Conservation (phyloP, 2,329 filamentous ascomycete species). For the Colletotrichum eleusines region DNA sequence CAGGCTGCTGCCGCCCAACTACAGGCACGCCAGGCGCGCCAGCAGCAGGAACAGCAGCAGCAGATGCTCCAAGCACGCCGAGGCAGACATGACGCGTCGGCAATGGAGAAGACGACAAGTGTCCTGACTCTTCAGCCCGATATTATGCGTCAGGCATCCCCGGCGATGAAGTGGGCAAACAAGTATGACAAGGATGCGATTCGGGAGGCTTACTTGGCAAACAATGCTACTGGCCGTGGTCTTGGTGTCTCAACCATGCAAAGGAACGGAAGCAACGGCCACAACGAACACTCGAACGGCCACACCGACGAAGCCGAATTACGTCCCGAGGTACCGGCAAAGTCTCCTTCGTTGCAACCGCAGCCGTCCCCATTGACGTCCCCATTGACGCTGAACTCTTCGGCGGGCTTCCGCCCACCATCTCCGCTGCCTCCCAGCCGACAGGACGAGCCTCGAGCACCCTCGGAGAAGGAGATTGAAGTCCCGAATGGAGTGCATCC, state of each 20-base stretch:
- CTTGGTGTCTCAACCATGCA: conserved; percentile 60
- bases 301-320: conserved; percentile 49
- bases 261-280: conserved; percentile 52
- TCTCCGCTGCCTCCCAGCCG: conserved; percentile 25
- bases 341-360: conserved; percentile 50
- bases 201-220: conserved; percentile 85
- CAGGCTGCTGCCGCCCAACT: conserved; percentile 90
- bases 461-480: conserved; percentile 55
- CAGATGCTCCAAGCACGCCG: conserved; percentile 55
- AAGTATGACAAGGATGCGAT: conserved; percentile 93
- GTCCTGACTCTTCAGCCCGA: conserved; percentile 88
- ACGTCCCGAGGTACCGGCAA: conserved; percentile 58
- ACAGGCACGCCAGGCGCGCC: conserved; percentile 77
- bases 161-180: conserved; percentile 96
- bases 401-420: conserved; percentile 29
- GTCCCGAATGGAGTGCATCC: conserved; percentile 52
- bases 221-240: conserved; percentile 79
- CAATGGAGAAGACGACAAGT: conserved; percentile 84
- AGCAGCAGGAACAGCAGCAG: conserved; percentile 66
- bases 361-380: conserved; percentile 46
- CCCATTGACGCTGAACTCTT: conserved; percentile 45
- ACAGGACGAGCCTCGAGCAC: conserved; percentile 43
- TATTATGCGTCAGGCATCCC: conserved; percentile 87
- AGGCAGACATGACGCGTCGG: conserved; percentile 68
- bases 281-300: conserved; percentile 48